A percentile compares a stretch with the other conserved stretches of the same genome.
Evolutionary conservation across 495 filamentous ascomycete genomes (phyloP).

Genomic region (Talaromyces adpressus): DNA sequence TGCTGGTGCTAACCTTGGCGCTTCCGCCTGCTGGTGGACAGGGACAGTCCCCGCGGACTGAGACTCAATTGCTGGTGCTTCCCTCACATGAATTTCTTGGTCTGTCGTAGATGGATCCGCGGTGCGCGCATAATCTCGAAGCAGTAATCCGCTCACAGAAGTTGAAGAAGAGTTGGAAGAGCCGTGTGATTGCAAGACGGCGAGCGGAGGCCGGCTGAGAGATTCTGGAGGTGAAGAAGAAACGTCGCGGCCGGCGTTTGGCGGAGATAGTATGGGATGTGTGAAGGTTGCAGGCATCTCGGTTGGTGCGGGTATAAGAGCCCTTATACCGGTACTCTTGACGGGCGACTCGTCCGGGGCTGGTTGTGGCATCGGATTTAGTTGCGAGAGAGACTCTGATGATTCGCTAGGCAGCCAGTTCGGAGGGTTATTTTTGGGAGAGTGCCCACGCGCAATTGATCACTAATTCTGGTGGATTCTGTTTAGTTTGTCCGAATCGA

Average conservation of each 20-base stretch:
- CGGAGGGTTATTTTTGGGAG: slow-evolving; percentile 1
- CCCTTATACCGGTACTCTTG: neutral
- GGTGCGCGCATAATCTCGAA: slow-evolving; percentile 37
- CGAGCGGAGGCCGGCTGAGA: neutral
- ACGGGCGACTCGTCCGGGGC: slow-evolving; percentile 4
- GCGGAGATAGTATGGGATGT: slow-evolving; percentile 12
- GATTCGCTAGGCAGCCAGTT: neutral
- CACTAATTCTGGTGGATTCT: neutral
- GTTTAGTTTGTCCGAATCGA: neutral
- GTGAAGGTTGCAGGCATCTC: slow-evolving; percentile 6
- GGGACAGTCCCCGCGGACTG: neutral
- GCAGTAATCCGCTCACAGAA: slow-evolving; percentile 28
- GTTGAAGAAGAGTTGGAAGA: neutral
- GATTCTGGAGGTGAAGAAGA: slow-evolving; percentile 2
- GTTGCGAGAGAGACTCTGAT: neutral
- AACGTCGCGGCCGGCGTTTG: slow-evolving; percentile 6
- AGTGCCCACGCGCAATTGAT: neutral
- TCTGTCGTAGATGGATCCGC: slow-evolving; percentile 33
- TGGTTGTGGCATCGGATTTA: slow-evolving; percentile 6
- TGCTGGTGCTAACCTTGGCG: slow-evolving; percentile 16
- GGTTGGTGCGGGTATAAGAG: slow-evolving; percentile 1
- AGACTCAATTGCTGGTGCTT: slow-evolving; percentile 11
- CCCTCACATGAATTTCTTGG: slow-evolving; percentile 24
- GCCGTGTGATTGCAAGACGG: slow-evolving; percentile 5
- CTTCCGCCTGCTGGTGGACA: slow-evolving; percentile 3